Conservation (phyloP, 148 eudicot species). For the Agrostemma githago region DNA sequence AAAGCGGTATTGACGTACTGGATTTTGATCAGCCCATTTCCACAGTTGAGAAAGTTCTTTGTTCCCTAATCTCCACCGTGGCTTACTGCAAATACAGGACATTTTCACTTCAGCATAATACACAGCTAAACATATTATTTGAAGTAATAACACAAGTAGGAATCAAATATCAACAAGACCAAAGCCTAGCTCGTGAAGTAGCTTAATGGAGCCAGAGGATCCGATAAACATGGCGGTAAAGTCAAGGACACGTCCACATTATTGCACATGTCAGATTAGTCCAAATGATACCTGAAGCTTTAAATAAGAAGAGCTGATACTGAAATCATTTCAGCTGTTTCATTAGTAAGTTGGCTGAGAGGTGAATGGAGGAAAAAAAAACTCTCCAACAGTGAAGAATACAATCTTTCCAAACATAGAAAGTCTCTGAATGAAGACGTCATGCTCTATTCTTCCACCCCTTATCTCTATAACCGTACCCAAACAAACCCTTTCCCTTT, state of each 20-base stretch:
- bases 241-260: neutral
- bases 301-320: neutral
- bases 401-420: neutral
- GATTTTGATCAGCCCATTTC: constrained; percentile 98
- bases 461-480: neutral
- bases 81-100: constrained; percentile 47
- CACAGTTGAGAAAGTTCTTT: constrained; percentile 94
- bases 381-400: neutral
- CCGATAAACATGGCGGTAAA: neutral
- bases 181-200: neutral
- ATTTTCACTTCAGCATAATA: neutral
- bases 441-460: neutral
- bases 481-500: neutral
- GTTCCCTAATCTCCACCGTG: constrained; percentile 93
- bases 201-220: neutral
- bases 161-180: neutral
- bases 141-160: constrained; percentile 1
- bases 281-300: neutral
- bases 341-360: neutral
- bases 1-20: constrained; percentile 36
- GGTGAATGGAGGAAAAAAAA: neutral
- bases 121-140: neutral
- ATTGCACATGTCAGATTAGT: neutral
- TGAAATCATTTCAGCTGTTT: neutral
- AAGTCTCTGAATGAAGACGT: neutral